phyloP scores from a whole-genome alignment of 768 basidiomycete species.

The Hypholoma fasciculare region DNA sequence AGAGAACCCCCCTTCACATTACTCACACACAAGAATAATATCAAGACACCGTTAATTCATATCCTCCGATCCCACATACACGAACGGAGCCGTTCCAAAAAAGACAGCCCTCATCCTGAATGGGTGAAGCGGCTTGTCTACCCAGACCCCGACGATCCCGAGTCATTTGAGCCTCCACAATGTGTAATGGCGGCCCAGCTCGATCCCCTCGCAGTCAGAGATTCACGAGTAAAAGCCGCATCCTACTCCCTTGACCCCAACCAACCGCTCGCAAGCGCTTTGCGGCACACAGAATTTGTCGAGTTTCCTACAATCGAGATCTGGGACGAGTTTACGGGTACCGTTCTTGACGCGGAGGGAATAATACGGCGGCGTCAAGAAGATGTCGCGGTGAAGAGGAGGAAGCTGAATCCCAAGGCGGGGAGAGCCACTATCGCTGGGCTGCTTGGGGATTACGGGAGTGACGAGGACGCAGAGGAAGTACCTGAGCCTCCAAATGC shows the following conservation, averaged over 20 bases:
- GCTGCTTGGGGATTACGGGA: slow-evolving; percentile 45
- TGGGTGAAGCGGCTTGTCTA: slow-evolving; percentile 59
- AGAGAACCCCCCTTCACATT: slow-evolving; percentile 45
- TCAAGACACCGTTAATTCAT: slow-evolving; percentile 48
- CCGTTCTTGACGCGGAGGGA: slow-evolving; percentile 57
- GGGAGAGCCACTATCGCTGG: slow-evolving; percentile 57
- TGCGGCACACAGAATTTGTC: slow-evolving; percentile 67
- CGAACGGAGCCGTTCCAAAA: slow-evolving; percentile 42
- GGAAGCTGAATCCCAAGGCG: slow-evolving; percentile 51
- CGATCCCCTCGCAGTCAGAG: slow-evolving; percentile 29
- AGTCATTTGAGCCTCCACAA: slow-evolving; percentile 54
- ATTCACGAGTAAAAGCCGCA: slow-evolving; percentile 26
- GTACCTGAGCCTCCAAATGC: slow-evolving; percentile 27
- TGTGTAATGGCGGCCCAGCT: slow-evolving; percentile 57
- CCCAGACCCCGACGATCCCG: slow-evolving; percentile 55
- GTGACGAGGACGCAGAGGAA: slow-evolving; percentile 33
- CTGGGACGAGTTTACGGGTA: slow-evolving; percentile 67
- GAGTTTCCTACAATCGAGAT: slow-evolving; percentile 87
- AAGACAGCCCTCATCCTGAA: slow-evolving; percentile 41
- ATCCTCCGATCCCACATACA: slow-evolving; percentile 48
- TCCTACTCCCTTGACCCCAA: slow-evolving; percentile 62
- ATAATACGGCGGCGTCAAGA: slow-evolving; percentile 34
- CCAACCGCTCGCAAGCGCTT: slow-evolving; percentile 42
- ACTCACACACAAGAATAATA: slow-evolving; percentile 64
- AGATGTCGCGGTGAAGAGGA: slow-evolving; percentile 48